These are phyloP conservation scores for Tagetes patula DNA, from an alignment of 129 eudicot genomes.

Conservation along the genomic window DNA sequence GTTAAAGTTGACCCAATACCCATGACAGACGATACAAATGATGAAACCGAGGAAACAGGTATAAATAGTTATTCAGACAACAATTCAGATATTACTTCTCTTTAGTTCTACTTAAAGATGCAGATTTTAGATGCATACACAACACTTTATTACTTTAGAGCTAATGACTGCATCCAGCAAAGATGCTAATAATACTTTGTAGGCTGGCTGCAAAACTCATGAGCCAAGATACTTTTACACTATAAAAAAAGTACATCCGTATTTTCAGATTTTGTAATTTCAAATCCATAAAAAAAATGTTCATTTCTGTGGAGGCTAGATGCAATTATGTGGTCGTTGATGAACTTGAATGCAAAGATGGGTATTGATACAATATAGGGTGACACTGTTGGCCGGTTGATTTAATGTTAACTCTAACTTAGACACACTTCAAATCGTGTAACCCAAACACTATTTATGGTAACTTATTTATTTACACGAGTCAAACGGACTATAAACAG, in stretches of 20 bases:
- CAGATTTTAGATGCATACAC: slow-evolving; percentile 39
- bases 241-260: not conserved
- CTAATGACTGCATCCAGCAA: slow-evolving; percentile 22
- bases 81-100: slow-evolving; percentile 35
- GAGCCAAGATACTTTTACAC: slow-evolving; percentile 28
- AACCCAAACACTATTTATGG: not conserved
- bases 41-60: slow-evolving; percentile 39
- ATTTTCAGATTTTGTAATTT: not conserved
- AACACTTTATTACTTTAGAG: slow-evolving; percentile 35
- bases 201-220: slow-evolving; percentile 32
- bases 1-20: slow-evolving; percentile 31
- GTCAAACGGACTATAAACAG: not conserved
- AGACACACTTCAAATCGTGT: not conserved
- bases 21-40: slow-evolving; percentile 13
- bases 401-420: not conserved
- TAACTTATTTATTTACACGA: not conserved
- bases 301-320: not conserved
- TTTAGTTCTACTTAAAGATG: slow-evolving; percentile 35
- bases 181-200: slow-evolving; percentile 36
- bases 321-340: not conserved
- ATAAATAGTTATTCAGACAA: slow-evolving; percentile 26
- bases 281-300: not conserved
- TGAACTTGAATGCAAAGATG: not conserved
- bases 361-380: not conserved
- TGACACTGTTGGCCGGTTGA: not conserved